Percentiles rank a stretch among this genome's conserved stretches.
Evolutionary conservation across 2,329 filamentous ascomycete species (phyloP).

Genomic region (Cladosporium sp.): DNA sequence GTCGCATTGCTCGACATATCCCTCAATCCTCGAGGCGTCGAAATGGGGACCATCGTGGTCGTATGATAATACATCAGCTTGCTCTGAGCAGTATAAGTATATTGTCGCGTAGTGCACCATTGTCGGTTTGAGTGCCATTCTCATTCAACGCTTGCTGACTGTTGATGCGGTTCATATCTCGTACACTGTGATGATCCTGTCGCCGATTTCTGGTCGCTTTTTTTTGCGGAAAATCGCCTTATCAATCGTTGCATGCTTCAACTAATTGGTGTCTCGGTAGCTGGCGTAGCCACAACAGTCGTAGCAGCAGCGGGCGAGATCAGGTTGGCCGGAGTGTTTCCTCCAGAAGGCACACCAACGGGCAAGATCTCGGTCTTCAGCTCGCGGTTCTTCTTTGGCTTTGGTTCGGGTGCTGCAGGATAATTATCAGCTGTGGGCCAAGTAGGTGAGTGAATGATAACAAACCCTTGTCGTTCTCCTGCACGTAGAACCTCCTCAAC

Average conservation of each 20-base stretch:
- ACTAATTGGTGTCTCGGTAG: not conserved
- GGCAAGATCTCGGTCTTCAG: constrained; percentile 57
- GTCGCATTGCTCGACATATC: no score
- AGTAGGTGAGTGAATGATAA: not conserved
- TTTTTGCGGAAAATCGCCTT: no score
- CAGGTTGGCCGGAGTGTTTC: not conserved
- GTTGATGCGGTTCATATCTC: no score
- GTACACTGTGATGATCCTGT: no score
- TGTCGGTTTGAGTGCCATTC: no score
- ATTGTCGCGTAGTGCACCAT: no score
- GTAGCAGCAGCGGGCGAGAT: constrained; percentile 4
- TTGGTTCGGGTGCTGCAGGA: constrained; percentile 55
- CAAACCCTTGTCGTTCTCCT: constrained; percentile 89
- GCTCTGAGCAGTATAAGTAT: no score
- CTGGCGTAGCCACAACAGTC: not conserved
- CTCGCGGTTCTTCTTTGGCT: constrained; percentile 60
- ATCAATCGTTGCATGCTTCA: not conserved
- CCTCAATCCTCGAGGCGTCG: no score
- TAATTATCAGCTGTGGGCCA: not conserved
- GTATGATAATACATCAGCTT: no score
- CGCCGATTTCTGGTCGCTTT: no score
- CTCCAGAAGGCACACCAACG: constrained; percentile 30
- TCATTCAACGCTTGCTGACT: no score
- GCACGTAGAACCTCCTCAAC: constrained; percentile 90
- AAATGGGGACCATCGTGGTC: no score